A percentile compares a stretch with the other conserved stretches of the same genome.
Evolutionary conservation across 768 basidiomycete genomes (phyloP).

Genomic region (Trametes maxima): DNA sequence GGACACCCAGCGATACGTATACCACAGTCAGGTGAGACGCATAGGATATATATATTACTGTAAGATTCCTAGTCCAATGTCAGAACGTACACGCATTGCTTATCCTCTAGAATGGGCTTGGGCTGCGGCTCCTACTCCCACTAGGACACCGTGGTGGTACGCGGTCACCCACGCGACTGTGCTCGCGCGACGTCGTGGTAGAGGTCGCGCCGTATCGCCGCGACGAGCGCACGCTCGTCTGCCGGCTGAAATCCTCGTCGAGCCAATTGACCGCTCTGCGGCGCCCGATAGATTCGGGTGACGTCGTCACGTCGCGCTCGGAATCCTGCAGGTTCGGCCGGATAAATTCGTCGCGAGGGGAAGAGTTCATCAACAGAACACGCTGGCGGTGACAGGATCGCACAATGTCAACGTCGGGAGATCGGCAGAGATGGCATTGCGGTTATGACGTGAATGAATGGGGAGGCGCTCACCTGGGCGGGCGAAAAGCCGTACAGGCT

Average conservation of each 20-base stretch:
- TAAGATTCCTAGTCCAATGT: constrained; percentile 16
- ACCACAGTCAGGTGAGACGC: constrained; percentile 13
- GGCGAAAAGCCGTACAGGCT: constrained; percentile 73
- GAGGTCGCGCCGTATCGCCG: constrained; percentile 19
- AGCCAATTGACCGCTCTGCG: constrained; percentile 30
- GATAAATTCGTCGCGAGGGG: constrained; percentile 49
- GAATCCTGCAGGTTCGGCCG: constrained; percentile 23
- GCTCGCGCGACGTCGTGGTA: constrained; percentile 16
- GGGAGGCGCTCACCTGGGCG: constrained; percentile 54
- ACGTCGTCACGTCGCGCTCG: constrained; percentile 21
- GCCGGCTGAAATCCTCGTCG: constrained; percentile 19
- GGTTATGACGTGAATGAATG: not conserved
- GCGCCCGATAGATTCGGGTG: constrained; percentile 26
- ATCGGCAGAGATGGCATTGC: not conserved
- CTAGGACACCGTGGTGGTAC: not conserved
- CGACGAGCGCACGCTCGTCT: constrained; percentile 2
- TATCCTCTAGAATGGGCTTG: constrained; percentile 1
- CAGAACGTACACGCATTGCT: not conserved
- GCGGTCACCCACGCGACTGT: constrained; percentile 10
- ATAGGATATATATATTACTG: constrained; percentile 17
- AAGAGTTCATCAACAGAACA: constrained; percentile 66
- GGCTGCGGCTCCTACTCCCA: constrained; percentile 9
- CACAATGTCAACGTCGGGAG: not conserved
- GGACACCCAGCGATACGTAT: constrained; percentile 5
- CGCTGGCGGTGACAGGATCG: constrained; percentile 40